Evolutionary conservation across 2,329 filamentous ascomycete genomes (phyloP).

Genomic region (Fusarium virguliforme): DNA sequence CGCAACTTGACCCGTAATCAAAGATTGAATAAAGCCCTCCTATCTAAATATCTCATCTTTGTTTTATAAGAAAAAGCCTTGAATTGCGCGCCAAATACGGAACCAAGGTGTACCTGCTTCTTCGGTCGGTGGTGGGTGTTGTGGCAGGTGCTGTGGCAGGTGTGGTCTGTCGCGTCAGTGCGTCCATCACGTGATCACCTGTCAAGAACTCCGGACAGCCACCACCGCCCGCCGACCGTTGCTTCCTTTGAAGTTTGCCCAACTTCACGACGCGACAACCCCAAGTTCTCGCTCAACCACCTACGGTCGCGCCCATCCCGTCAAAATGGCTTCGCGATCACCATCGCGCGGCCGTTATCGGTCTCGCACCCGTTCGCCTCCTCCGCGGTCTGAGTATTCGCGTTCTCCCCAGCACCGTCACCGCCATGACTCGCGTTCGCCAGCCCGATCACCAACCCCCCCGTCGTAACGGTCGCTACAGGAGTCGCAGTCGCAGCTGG

Average conservation of each 20-base stretch:
- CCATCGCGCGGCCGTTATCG: conserved; percentile 55
- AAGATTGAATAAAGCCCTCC: too few relatives aligned
- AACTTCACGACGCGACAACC: conserved; percentile 15
- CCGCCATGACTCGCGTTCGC: conserved; percentile 55
- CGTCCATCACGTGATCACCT: conserved; percentile 39
- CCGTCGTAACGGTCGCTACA: conserved; percentile 56
- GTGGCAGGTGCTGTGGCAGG: background rate
- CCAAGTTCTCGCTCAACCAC: conserved; percentile 11
- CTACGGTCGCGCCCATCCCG: conserved; percentile 16
- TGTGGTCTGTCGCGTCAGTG: conserved; percentile 20
- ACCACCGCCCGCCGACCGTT: conserved; percentile 16
- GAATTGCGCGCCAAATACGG: background rate
- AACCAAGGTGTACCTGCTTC: background rate
- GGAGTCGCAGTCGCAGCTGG: conserved; percentile 50
- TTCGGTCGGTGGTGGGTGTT: background rate
- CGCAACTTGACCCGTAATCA: too few relatives aligned
- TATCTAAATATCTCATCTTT: too few relatives aligned
- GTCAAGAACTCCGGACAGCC: conserved; percentile 35
- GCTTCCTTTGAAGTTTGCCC: conserved; percentile 23
- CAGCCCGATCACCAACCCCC: conserved; percentile 54
- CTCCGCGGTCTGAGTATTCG: conserved; percentile 55
- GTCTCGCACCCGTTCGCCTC: conserved; percentile 57
- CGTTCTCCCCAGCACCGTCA: conserved; percentile 54
- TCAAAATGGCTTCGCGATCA: conserved; percentile 53
- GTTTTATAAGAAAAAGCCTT: background rate